Evolutionary conservation across 345 rosid species (phyloP).

Genomic region (Heritiera littoralis): DNA sequence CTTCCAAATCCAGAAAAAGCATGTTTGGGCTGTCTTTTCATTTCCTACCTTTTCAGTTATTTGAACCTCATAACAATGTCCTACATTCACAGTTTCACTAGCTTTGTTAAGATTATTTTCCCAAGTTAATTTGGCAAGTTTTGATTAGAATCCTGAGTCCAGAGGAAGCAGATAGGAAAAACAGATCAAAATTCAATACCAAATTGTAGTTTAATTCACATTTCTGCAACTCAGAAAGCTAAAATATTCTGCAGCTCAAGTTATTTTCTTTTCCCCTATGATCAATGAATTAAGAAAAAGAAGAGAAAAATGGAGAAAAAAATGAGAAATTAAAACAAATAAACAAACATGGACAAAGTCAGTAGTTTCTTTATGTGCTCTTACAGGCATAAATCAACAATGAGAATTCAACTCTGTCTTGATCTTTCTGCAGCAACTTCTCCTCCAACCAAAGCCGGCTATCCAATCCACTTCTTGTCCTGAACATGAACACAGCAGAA

Average conservation of each 20-base stretch:
- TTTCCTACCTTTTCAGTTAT: conserved; percentile 15
- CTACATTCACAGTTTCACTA: background rate
- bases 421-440: conserved; percentile 55
- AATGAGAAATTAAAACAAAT: conserved; percentile 15
- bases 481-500: conserved; percentile 85
- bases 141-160: background rate
- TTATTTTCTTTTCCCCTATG: conserved; percentile 24
- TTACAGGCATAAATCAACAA: conserved; percentile 77
- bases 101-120: background rate
- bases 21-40: conserved; percentile 17
- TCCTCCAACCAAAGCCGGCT: conserved; percentile 78
- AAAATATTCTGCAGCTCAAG: conserved; percentile 8
- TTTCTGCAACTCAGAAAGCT: conserved; percentile 27
- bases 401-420: conserved; percentile 69
- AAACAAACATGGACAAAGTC: conserved; percentile 19
- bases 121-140: background rate
- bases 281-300: conserved; percentile 33
- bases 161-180: background rate
- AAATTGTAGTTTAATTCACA: conserved; percentile 17
- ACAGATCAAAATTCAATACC: background rate
- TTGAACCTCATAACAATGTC: conserved; percentile 11
- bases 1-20: conserved; percentile 32
- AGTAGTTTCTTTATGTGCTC: conserved; percentile 35
- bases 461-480: conserved; percentile 75
- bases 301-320: background rate